Base-by-base conservation (phyloP, 225 moss, liverwort and hornwort genomes). In the Asterella californica region DNA sequence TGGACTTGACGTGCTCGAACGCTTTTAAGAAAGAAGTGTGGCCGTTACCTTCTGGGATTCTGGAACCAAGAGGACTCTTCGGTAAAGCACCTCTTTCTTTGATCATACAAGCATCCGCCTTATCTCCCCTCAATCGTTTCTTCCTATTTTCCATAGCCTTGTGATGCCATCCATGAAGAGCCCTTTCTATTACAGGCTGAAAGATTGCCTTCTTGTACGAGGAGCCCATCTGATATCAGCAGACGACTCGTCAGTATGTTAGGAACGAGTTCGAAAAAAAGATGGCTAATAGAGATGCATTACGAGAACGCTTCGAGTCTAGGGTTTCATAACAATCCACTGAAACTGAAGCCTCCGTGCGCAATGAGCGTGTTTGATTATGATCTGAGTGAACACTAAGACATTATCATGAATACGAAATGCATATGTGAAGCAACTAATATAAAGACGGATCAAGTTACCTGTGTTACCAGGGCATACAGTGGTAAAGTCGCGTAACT, bases 401-500 rank as follows among this genome's bases (percentile, higher is more conserved):
- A 57, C 19, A 2, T 57, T 3, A 42, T 42, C 42, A 42, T 42
- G 42, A 42, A 7, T 42, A 7, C 42, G 42, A 42, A 42, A 42
- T 42, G 42, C 42, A 7, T 42, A 42, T 21, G 24, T 57, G 57
- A 57, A 12, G 57, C 17, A n/a, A n/a, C n/a, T n/a, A n/a, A 57
- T 15, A 9, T 22, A 57, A 24, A 33, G 9, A 65, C 29, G 5
- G 32, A 29, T 65, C 11, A 24, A 12, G 14, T 47, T 79, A 94
- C 96, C 91, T 96, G 94, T 11, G 88, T 88, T 70, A 91, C 91
- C 0, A 96, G 90, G 38, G 96, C 96, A 9, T 96, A 96, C 7
- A 94, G 89, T 48, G 96, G 96, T 65, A 94, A 79, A 72, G 92
- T 96, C 72, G 89, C 83, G 0, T 88, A 86, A 55, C 96, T 94